phyloP scores from a whole-genome alignment of 345 rosid genomes.

The Lumnitzera littorea region DNA sequence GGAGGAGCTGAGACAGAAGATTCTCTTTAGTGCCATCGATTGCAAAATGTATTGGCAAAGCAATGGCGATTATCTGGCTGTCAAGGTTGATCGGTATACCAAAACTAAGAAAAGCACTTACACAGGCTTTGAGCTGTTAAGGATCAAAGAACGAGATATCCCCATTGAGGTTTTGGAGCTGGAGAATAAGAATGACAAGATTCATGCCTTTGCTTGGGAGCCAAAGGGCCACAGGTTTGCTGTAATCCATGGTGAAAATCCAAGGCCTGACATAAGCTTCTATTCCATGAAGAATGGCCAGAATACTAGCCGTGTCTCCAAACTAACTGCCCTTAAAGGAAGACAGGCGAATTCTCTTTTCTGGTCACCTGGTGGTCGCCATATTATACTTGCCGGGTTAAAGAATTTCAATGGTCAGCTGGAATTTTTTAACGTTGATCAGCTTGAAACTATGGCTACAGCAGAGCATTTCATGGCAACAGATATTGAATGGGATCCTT shows the following conservation, averaged over 20 bases:
- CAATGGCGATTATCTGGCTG: slow-evolving; percentile 93
- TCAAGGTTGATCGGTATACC: slow-evolving; percentile 86
- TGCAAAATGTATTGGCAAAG: slow-evolving; percentile 99
- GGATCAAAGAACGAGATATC: slow-evolving; percentile 89
- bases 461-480: slow-evolving; percentile 97
- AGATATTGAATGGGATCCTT: slow-evolving; percentile 95
- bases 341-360: slow-evolving; percentile 92
- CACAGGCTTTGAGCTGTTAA: slow-evolving; percentile 94
- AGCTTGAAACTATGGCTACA: slow-evolving; percentile 93
- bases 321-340: slow-evolving; percentile 74
- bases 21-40: slow-evolving; percentile 91
- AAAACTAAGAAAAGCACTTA: slow-evolving; percentile 94
- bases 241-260: slow-evolving; percentile 88
- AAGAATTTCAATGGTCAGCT: slow-evolving; percentile 94
- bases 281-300: slow-evolving; percentile 69
- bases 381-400: slow-evolving; percentile 80
- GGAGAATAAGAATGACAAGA: slow-evolving; percentile 93
- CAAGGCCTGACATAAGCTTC: slow-evolving; percentile 90
- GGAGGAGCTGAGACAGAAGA: slow-evolving; percentile 87
- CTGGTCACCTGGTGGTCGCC: slow-evolving; percentile 90
- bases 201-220: slow-evolving; percentile 96
- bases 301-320: slow-evolving; percentile 63
- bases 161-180: slow-evolving; percentile 98
- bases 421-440: slow-evolving; percentile 88
- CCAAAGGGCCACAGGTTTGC: slow-evolving; percentile 98